phyloP scores from a whole-genome alignment of 306 rosid genomes.

The Inga oerstediana region DNA sequence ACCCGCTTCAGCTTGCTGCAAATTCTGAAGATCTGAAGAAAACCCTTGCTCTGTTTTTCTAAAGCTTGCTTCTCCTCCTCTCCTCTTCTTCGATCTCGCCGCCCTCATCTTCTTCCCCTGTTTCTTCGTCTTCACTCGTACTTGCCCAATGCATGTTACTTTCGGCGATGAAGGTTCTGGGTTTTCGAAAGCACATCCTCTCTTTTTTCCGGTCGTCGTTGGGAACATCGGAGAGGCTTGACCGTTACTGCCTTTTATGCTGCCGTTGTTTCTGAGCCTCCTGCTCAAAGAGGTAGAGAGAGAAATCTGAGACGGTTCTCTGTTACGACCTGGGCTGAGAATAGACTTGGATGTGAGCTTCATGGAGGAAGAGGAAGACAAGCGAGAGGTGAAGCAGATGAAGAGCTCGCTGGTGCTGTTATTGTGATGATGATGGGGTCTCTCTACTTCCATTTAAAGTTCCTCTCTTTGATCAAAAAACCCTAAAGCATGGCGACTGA shows the following conservation, averaged over 20 bases:
- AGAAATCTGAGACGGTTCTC: conserved; percentile 61
- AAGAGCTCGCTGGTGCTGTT: conserved; percentile 53
- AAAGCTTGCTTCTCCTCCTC: conserved; percentile 69
- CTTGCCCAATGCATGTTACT: conserved; percentile 85
- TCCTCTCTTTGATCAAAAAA: neutral
- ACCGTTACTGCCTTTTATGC: conserved; percentile 56
- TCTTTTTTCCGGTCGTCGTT: conserved; percentile 43
- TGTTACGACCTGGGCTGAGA: conserved; percentile 55
- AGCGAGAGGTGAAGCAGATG: conserved; percentile 66
- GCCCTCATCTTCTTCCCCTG: conserved; percentile 87
- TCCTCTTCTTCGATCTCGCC: conserved; percentile 62
- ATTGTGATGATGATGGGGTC: conserved; percentile 38
- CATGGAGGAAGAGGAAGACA: conserved; percentile 57
- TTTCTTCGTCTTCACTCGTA: conserved; percentile 88
- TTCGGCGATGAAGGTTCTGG: conserved; percentile 80
- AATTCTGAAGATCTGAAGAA: conserved; percentile 33
- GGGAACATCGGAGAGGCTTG: conserved; percentile 78
- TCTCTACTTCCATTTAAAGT: conserved; percentile 50
- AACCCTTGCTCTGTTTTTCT: conserved; percentile 46
- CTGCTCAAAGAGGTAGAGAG: conserved; percentile 68
- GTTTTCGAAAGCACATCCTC: conserved; percentile 55
- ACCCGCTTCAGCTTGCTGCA: conserved; percentile 49
- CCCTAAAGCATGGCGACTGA: conserved; percentile 30
- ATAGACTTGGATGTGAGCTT: conserved; percentile 69
- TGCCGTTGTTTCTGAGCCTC: conserved; percentile 56